These are phyloP conservation scores for Aspergillus baeticus DNA, from an alignment of 495 filamentous ascomycete species.

Conservation along the genomic window DNA sequence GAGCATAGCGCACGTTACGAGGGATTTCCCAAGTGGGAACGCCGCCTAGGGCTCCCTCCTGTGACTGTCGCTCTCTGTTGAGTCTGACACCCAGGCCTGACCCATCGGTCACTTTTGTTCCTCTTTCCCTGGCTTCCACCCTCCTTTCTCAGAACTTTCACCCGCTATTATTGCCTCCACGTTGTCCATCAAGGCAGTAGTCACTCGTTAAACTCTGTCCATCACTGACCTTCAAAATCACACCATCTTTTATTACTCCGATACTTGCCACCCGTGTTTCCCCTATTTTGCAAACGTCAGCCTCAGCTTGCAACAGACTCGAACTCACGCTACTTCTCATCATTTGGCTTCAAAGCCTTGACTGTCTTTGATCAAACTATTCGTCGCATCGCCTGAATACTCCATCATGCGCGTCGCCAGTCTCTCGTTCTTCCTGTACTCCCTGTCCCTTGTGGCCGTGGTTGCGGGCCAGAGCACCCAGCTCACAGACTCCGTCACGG, in stretches of 20 bases:
- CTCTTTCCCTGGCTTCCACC: slow-evolving; percentile 17
- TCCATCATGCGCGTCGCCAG: slow-evolving; percentile 38
- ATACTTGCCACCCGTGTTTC: slow-evolving; percentile 4
- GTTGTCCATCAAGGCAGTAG: slow-evolving; percentile 11
- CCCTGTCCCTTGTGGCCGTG: slow-evolving; percentile 38
- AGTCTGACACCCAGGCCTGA: not conserved
- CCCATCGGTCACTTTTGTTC: not conserved
- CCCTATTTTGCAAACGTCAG: slow-evolving; percentile 7
- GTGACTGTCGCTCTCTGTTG: not conserved
- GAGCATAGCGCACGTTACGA: no score
- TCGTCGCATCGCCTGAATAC: not conserved
- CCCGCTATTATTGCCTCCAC: slow-evolving; percentile 17
- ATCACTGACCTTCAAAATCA: not conserved
- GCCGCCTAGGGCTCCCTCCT: slow-evolving; percentile 1
- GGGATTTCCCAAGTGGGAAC: slow-evolving; percentile 8
- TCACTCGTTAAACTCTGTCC: slow-evolving; percentile 21
- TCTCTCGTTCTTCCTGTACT: slow-evolving; percentile 37
- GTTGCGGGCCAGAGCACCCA: slow-evolving; percentile 35
- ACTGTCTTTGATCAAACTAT: not conserved
- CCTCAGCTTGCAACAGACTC: not conserved
- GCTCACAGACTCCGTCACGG: slow-evolving; percentile 23
- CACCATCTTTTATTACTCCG: not conserved
- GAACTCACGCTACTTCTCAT: not conserved
- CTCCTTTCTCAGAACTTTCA: slow-evolving; percentile 13
- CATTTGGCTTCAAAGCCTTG: slow-evolving; percentile 9